These are phyloP conservation scores for Fraxinus baroniana DNA, from an alignment of 305 asterid genomes.

Conservation along the genomic window DNA sequence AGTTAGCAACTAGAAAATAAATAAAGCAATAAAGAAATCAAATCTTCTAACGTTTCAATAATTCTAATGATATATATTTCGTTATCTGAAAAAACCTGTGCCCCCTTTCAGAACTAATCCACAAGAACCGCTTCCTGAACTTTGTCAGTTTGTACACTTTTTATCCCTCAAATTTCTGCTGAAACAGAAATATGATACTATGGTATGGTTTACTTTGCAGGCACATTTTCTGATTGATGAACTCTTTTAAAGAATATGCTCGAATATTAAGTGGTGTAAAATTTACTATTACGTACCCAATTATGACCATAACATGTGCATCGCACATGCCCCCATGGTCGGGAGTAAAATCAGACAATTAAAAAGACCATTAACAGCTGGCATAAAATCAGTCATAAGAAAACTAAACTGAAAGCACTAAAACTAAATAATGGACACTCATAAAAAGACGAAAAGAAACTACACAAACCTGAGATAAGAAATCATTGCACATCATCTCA, in stretches of 20 bases:
- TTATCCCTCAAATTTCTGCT: neutral
- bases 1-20: neutral
- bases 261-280: neutral
- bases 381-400: neutral
- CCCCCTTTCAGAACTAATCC: conserved; percentile 1
- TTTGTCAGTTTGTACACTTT: neutral
- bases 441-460: neutral
- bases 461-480: conserved; percentile 43
- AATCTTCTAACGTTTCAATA: neutral
- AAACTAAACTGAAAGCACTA: neutral
- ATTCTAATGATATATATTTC: neutral
- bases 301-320: too few species aligned
- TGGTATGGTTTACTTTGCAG: neutral
- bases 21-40: neutral
- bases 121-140: neutral
- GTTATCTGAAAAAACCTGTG: neutral
- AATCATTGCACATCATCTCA: conserved; percentile 26
- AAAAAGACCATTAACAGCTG: neutral
- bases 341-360: neutral
- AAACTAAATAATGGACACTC: conserved; percentile 1
- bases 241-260: neutral
- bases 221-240: neutral
- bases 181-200: neutral
- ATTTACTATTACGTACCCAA: neutral
- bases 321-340: neutral